Evolutionary conservation across 2,329 filamentous ascomycete species (phyloP).

Genomic region (Neopestalotiopsis sp.): DNA sequence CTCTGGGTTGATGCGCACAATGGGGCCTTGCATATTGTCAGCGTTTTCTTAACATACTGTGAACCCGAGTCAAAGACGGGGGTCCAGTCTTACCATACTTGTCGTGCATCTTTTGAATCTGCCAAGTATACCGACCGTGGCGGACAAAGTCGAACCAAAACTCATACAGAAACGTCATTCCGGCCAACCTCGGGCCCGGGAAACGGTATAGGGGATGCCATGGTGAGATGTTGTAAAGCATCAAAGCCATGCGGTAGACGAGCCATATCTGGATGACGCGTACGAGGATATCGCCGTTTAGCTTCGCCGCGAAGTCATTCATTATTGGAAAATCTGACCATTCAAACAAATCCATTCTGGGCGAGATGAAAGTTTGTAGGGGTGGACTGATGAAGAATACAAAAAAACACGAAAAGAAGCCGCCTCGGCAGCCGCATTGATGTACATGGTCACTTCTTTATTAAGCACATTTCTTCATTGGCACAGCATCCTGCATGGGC

Average conservation of each 20-base stretch:
- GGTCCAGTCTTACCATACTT: slow-evolving; percentile 25
- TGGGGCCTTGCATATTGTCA: slow-evolving; percentile 10
- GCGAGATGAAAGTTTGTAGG: neutral
- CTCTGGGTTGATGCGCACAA: slow-evolving; percentile 25
- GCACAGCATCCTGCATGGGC: neutral
- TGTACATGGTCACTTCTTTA: neutral
- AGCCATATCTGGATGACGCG: slow-evolving; percentile 20
- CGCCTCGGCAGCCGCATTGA: neutral
- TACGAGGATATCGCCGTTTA: neutral
- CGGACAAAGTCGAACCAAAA: slow-evolving; percentile 27
- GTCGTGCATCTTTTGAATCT: slow-evolving; percentile 28
- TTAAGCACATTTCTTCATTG: neutral
- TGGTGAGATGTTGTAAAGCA: slow-evolving; percentile 29
- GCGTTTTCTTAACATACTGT: no score
- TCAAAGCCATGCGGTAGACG: slow-evolving; percentile 20
- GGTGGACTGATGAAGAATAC: neutral
- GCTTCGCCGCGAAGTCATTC: neutral
- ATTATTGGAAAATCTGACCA: neutral
- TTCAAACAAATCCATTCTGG: neutral
- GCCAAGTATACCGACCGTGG: slow-evolving; percentile 23
- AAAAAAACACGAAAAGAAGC: neutral
- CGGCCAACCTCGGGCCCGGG: slow-evolving; percentile 28
- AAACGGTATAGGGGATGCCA: slow-evolving; percentile 26
- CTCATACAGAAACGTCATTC: slow-evolving; percentile 26
- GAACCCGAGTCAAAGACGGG: no score